Conservation (phyloP, 2,329 filamentous ascomycete genomes). For the Arthrinium puccinioides region DNA sequence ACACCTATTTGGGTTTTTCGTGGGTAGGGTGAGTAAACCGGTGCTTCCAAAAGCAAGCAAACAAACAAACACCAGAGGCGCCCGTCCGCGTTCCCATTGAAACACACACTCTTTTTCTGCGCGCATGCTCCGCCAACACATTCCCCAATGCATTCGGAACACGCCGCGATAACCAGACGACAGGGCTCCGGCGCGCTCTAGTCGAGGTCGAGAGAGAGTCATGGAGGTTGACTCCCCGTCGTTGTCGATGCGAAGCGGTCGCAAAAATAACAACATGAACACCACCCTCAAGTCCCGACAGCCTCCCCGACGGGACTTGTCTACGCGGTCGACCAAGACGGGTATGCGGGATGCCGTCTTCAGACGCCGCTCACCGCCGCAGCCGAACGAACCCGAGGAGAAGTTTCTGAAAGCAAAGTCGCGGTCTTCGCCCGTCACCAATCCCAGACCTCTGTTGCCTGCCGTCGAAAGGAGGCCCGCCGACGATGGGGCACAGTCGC, state of each 20-base stretch:
- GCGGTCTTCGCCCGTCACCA: constrained; percentile 13
- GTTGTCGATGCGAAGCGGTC: constrained; percentile 13
- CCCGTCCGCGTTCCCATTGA: neutral
- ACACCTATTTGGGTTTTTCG: no score
- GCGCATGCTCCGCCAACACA: no score
- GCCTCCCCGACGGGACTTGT: constrained; percentile 11
- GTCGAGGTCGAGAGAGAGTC: constrained; percentile 7
- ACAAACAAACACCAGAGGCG: constrained; percentile 2
- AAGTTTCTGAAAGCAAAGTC: constrained; percentile 11
- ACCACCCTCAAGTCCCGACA: constrained; percentile 12
- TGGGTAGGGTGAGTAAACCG: no score
- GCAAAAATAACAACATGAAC: constrained; percentile 11
- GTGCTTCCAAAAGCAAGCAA: constrained; percentile 1
- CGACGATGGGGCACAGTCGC: constrained; percentile 19
- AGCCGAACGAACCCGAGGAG: constrained; percentile 6
- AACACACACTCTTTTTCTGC: neutral
- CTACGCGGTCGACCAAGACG: constrained; percentile 11
- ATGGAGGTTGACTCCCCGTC: constrained; percentile 21
- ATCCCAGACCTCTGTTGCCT: constrained; percentile 19
- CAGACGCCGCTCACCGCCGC: constrained; percentile 14
- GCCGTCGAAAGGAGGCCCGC: constrained; percentile 15
- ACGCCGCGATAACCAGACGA: constrained; percentile 16
- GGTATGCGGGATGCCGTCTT: constrained; percentile 11
- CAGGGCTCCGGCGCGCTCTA: constrained; percentile 19
- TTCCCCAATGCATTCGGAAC: no score